phyloP scores from a whole-genome alignment of 2,329 filamentous ascomycete species.

The Cryphonectria naterciae region DNA sequence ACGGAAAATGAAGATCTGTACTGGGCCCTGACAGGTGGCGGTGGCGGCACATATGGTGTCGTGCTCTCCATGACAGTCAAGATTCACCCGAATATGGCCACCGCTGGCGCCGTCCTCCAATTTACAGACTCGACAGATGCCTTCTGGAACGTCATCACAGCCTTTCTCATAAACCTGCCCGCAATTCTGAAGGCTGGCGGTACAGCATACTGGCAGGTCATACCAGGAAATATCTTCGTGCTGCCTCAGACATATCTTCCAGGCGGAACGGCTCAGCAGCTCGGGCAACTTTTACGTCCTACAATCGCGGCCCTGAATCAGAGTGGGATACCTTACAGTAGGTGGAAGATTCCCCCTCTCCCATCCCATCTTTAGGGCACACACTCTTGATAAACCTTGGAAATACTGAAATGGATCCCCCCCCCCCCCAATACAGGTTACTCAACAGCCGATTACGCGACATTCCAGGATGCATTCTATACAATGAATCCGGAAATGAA shows the following conservation, averaged over 20 bases:
- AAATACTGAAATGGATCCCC: neutral
- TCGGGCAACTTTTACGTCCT: slow-evolving; percentile 1
- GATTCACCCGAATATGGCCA: slow-evolving; percentile 37
- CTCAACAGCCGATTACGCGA: neutral
- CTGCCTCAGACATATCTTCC: slow-evolving; percentile 14
- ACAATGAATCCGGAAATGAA: slow-evolving; percentile 14
- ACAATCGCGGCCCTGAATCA: neutral
- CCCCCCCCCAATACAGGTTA: too few relatives aligned
- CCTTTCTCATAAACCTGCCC: slow-evolving; percentile 10
- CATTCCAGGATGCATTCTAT: neutral
- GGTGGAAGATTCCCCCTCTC: neutral
- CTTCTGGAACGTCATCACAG: neutral
- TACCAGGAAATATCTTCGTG: neutral
- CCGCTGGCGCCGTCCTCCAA: slow-evolving; percentile 1
- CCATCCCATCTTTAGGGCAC: neutral
- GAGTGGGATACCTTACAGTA: slow-evolving; percentile 14
- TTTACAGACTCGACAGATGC: slow-evolving; percentile 7
- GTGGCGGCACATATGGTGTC: slow-evolving; percentile 53
- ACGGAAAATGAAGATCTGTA: slow-evolving; percentile 51
- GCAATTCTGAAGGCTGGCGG: slow-evolving; percentile 5
- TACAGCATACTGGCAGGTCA: slow-evolving; percentile 2
- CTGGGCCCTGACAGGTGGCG: slow-evolving; percentile 55
- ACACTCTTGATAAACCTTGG: neutral
- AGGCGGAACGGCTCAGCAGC: slow-evolving; percentile 4
- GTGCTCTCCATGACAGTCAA: slow-evolving; percentile 54